A percentile compares a stretch with the other conserved stretches of the same genome.
Conservation (phyloP, 1,284 basidiomycete species). For the Boletus semigastroideus region DNA sequence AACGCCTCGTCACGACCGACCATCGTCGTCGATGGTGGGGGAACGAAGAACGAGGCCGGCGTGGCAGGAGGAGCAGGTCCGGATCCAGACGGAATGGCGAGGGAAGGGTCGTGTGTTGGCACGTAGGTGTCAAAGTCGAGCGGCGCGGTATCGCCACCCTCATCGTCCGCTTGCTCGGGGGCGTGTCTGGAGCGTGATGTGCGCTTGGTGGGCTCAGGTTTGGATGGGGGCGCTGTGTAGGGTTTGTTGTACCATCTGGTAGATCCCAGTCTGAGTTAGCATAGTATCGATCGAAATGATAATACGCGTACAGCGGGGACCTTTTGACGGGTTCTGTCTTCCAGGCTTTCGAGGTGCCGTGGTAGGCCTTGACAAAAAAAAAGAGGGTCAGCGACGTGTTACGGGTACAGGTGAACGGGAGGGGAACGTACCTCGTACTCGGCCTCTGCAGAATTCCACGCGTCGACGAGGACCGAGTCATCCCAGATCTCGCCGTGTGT, state of each 20-base stretch:
- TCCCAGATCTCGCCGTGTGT: constrained; percentile 79
- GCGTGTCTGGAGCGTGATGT: not conserved
- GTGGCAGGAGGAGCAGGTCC: constrained; percentile 11
- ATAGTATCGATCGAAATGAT: not conserved
- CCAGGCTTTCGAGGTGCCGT: constrained; percentile 70
- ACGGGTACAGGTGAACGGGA: not conserved
- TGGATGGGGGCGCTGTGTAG: constrained; percentile 29
- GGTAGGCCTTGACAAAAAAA: constrained; percentile 50
- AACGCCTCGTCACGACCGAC: constrained; percentile 73
- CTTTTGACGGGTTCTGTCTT: constrained; percentile 65
- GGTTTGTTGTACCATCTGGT: constrained; percentile 76
- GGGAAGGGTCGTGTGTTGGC: constrained; percentile 63
- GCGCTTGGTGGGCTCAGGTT: constrained; percentile 6
- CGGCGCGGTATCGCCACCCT: constrained; percentile 56
- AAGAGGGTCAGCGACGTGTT: constrained; percentile 4
- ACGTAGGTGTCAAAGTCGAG: constrained; percentile 69
- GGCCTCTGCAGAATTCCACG: constrained; percentile 77
- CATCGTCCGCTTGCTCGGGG: constrained; percentile 1
- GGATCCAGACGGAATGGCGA: constrained; percentile 27
- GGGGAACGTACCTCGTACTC: constrained; percentile 59
- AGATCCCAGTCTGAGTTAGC: not conserved
- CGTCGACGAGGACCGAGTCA: constrained; percentile 74
- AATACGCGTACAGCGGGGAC: constrained; percentile 60
- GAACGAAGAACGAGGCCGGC: constrained; percentile 24
- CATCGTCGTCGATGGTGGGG: constrained; percentile 35